These are phyloP conservation scores for Cutaneotrichosporon sp. DNA, from an alignment of 1,284 basidiomycete species.

Conservation along the genomic window DNA sequence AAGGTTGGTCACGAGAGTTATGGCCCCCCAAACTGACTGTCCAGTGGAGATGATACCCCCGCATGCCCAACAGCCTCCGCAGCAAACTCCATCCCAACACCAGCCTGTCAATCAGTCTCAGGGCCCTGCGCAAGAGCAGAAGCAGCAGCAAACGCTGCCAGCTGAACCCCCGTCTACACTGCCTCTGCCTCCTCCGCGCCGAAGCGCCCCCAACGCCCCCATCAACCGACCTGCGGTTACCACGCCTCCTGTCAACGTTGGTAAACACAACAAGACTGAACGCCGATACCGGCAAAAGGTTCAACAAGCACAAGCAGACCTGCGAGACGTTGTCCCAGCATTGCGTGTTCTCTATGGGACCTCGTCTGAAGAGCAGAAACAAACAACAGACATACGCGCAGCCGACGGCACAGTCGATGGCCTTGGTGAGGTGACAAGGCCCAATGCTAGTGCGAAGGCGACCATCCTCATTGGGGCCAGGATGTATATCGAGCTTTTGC, in stretches of 20 bases:
- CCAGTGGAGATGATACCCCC: background rate
- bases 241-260: slow-evolving; percentile 23
- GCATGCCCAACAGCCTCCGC: background rate
- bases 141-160: background rate
- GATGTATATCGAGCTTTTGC: slow-evolving; percentile 46
- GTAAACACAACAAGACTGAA: slow-evolving; percentile 49
- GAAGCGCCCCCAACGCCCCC: slow-evolving; percentile 20
- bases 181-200: slow-evolving; percentile 13
- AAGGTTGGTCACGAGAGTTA: too few relatives aligned
- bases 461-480: slow-evolving; percentile 46
- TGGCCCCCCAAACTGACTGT: too few relatives aligned
- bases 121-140: background rate
- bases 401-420: slow-evolving; percentile 45
- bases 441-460: slow-evolving; percentile 46
- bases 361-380: slow-evolving; percentile 40
- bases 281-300: slow-evolving; percentile 48
- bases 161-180: background rate
- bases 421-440: slow-evolving; percentile 44
- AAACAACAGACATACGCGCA: slow-evolving; percentile 39
- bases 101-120: background rate
- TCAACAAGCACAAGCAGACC: slow-evolving; percentile 44
- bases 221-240: slow-evolving; percentile 13
- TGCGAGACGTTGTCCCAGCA: slow-evolving; percentile 47
- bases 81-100: background rate
- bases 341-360: slow-evolving; percentile 46